phyloP scores from a whole-genome alignment of 2,329 filamentous ascomycete genomes.

The Beauveria brongniartii region DNA sequence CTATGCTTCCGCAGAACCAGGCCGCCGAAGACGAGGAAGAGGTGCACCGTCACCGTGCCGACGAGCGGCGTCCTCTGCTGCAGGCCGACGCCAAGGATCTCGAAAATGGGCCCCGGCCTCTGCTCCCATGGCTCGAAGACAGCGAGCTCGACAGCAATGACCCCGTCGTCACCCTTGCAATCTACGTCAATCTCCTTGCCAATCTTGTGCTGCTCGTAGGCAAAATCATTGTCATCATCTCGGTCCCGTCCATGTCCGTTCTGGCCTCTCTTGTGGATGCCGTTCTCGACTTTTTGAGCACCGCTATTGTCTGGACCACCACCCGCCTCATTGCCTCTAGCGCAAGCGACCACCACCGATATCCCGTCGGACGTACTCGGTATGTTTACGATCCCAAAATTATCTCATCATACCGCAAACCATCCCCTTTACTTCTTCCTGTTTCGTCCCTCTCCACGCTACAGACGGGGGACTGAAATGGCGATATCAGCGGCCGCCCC shows the following conservation, averaged over 20 bases:
- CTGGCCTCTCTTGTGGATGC: conserved; percentile 74
- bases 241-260: conserved; percentile 75
- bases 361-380: conserved; percentile 66
- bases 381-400: conserved; percentile 17
- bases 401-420: neutral
- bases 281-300: conserved; percentile 71
- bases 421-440: neutral
- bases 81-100: conserved; percentile 27
- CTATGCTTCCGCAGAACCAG: conserved; percentile 45
- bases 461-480: neutral
- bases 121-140: conserved; percentile 64
- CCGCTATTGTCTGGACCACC: conserved; percentile 72
- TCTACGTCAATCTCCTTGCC: conserved; percentile 76
- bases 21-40: conserved; percentile 35
- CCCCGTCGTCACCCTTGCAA: conserved; percentile 73
- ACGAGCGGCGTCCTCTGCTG: conserved; percentile 6
- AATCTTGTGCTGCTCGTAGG: conserved; percentile 67
- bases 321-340: conserved; percentile 60
- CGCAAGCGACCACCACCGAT: conserved; percentile 64
- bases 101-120: conserved; percentile 28
- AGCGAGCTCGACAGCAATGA: conserved; percentile 64
- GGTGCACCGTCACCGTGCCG: conserved; percentile 20
- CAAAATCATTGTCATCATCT: conserved; percentile 68
- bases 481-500: neutral
- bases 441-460: neutral